phyloP scores from a whole-genome alignment of 768 basidiomycete genomes.

The Ephemerocybe angulata region DNA sequence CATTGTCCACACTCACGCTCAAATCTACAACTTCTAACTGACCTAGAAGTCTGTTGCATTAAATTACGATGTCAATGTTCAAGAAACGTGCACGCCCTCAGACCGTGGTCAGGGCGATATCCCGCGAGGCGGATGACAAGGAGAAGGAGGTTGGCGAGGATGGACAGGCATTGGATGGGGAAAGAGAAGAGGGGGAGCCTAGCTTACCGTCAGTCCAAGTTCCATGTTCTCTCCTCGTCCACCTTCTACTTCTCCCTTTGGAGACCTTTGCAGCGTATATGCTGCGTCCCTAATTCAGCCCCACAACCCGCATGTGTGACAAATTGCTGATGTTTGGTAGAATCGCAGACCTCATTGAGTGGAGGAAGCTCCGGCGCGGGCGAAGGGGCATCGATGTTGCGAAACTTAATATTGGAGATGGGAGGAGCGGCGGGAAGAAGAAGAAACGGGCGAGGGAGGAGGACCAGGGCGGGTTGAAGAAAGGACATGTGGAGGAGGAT shows the following conservation, averaged over 20 bases:
- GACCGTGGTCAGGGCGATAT: constrained; percentile 50
- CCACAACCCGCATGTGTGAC: neutral
- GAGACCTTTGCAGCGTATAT: neutral
- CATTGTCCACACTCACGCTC: no score
- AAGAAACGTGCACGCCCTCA: constrained; percentile 73
- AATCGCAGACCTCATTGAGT: constrained; percentile 78
- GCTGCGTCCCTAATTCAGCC: neutral
- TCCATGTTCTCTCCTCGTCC: neutral
- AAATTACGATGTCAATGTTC: constrained; percentile 44
- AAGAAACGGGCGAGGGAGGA: constrained; percentile 45
- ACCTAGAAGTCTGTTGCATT: no score
- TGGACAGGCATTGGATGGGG: neutral
- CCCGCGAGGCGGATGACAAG: constrained; percentile 37
- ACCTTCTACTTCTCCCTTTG: neutral
- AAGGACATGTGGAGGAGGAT: constrained; percentile 54
- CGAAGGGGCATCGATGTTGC: constrained; percentile 82
- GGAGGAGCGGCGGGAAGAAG: constrained; percentile 67
- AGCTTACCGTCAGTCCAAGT: constrained; percentile 48
- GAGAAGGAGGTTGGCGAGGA: constrained; percentile 18
- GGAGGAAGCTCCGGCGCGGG: constrained; percentile 69
- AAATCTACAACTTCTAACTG: no score
- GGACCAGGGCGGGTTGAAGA: constrained; percentile 57
- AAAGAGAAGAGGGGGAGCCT: constrained; percentile 40
- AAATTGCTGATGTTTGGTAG: constrained; percentile 33
- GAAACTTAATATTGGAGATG: constrained; percentile 83